Evolutionary conservation across 805 yeast genomes (phyloP), one percentile per base, ranked within the genome.

Genomic region (Candida coleopterorum): DNA sequence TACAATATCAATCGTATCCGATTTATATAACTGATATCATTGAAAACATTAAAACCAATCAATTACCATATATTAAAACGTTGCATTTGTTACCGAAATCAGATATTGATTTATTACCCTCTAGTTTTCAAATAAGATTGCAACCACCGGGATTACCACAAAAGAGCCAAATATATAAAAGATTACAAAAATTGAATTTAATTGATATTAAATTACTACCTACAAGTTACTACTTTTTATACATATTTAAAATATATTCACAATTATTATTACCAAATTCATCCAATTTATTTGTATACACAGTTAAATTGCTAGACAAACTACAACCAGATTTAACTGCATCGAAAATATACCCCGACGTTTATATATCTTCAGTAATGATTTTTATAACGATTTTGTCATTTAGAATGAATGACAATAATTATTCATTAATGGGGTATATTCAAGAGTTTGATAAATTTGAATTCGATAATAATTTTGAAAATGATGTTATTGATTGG

Each of bases 21-120:
- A 44, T 80, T 1, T 76, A 72, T 47, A 43, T 71, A 4, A 54
- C 58, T 37, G 84, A 79, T 49, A 52, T 77, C 12, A 47, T 76
- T 17, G 46, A 50, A 4, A 58, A 72, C 55, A 53, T 74, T 4
- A 48, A 63, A 20, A 46, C 58, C 2, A 72, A 72, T 33, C 57
- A 60, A 22, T 54, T 82, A 1, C 84, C 85, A 2, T 74, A 65
- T 45, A 53, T 70, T 43, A 65, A 58, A 34, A 63, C 74, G 5
- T 40, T 55, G 14, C 56, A 52, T 27, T 40, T 58, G 7, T 38
- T 77, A 3, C 80, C 83, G 7, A 46, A 49, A 20, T 32, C 43
- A 2, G 48, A 66, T 52, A 40, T 56, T 16, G 54, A 56, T 34
- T 54, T 56, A 35, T 42, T 77, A 22, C 74, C 77, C 0, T 48